Percentiles rank a stretch among this genome's conserved stretches.
Evolutionary conservation across 108 stramenopile genomes (phyloP).

Genomic region (Nitzschia sp.): DNA sequence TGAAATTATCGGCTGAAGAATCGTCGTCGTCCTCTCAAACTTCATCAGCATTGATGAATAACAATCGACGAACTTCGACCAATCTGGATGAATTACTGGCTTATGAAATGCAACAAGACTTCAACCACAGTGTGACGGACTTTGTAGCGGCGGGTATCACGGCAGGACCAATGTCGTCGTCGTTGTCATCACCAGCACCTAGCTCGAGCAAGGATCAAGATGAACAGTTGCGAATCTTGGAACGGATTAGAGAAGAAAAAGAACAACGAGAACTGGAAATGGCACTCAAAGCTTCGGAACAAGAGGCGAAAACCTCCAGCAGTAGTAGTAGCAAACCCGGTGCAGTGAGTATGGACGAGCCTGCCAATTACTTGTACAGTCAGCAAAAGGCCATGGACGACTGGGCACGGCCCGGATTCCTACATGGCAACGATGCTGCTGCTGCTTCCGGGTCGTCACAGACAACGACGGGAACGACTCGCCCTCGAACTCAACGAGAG

Average conservation of each 20-base stretch:
- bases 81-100: constrained; percentile 18
- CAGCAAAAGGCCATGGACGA: constrained; percentile 36
- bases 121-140: constrained; percentile 14
- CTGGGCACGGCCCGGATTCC: constrained; percentile 1
- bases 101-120: constrained; percentile 3
- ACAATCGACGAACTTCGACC: background rate
- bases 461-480: background rate
- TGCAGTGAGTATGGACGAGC: background rate
- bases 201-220: background rate
- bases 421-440: background rate
- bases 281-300: constrained; percentile 21
- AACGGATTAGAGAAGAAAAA: constrained; percentile 29
- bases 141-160: constrained; percentile 27
- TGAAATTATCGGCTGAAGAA: constrained; percentile 26
- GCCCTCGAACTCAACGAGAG: background rate
- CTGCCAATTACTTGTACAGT: constrained; percentile 11
- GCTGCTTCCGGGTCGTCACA: background rate
- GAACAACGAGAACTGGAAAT: constrained; percentile 22
- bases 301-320: background rate
- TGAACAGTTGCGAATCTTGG: constrained; percentile 18
- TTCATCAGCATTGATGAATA: background rate
- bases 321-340: background rate
- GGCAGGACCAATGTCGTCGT: background rate
- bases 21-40: background rate
- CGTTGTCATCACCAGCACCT: background rate